phyloP scores from a whole-genome alignment of 148 eudicot genomes.

The Oxyria digyna region DNA sequence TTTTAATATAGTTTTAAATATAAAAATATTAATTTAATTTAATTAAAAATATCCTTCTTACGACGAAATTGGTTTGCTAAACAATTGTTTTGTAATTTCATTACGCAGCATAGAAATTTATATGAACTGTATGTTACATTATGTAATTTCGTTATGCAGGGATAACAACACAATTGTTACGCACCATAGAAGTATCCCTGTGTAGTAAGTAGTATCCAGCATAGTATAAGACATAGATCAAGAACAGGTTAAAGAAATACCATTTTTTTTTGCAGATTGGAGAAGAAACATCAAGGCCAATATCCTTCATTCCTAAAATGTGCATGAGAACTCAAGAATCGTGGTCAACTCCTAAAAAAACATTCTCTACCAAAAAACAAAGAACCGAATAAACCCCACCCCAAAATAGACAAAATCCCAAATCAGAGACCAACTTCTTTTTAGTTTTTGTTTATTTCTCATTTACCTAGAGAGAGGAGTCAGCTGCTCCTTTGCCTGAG shows the following conservation, averaged over 20 bases:
- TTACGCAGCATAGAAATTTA: too few relatives aligned
- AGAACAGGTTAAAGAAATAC: neutral
- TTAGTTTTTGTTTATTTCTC: neutral
- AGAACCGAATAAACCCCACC: conserved; percentile 6
- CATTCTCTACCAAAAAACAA: neutral
- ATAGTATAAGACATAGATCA: neutral
- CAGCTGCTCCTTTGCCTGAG: neutral
- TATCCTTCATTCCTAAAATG: neutral
- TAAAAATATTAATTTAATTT: too few relatives aligned
- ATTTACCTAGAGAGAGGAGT: neutral
- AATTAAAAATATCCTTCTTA: too few relatives aligned
- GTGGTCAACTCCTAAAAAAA: neutral
- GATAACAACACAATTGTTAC: too few relatives aligned
- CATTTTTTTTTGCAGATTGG: neutral
- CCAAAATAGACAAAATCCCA: neutral
- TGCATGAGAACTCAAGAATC: neutral
- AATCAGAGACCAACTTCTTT: neutral
- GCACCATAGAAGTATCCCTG: too few relatives aligned
- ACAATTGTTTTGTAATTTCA: too few relatives aligned
- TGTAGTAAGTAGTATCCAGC: neutral
- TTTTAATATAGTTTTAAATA: too few relatives aligned
- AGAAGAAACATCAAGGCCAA: conserved; percentile 2
- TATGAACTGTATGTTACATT: too few relatives aligned
- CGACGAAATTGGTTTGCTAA: too few relatives aligned
- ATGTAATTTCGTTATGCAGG: too few relatives aligned